Percentiles rank a stretch among this genome's conserved stretches.
Evolutionary conservation across 768 basidiomycete species (phyloP).

Genomic region (Tulasnella calospora): DNA sequence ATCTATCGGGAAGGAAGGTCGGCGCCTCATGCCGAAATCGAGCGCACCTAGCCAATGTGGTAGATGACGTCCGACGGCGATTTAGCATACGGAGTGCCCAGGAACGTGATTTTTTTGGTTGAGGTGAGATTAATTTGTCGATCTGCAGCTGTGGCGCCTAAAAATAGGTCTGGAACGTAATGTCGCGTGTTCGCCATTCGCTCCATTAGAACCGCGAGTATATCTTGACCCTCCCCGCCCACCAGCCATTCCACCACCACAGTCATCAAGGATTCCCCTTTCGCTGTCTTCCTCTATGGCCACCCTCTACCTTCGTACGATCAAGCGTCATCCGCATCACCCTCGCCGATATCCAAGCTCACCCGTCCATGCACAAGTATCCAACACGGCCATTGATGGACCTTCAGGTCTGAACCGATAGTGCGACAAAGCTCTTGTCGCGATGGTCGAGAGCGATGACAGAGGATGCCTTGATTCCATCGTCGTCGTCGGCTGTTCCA

Average conservation of each 20-base stretch:
- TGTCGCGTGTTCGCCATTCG: neutral
- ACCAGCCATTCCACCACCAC: constrained; percentile 55
- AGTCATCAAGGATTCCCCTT: constrained; percentile 65
- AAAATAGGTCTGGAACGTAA: neutral
- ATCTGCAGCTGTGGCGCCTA: neutral
- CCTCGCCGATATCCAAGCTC: constrained; percentile 17
- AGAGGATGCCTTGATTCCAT: constrained; percentile 91
- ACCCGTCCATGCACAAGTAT: constrained; percentile 60
- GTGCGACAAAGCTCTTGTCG: constrained; percentile 75
- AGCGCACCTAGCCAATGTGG: constrained; percentile 45
- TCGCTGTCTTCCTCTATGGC: constrained; percentile 77
- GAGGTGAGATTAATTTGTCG: constrained; percentile 44
- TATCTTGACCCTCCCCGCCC: constrained; percentile 64
- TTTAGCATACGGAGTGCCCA: constrained; percentile 75
- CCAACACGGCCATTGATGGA: constrained; percentile 59
- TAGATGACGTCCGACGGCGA: constrained; percentile 54
- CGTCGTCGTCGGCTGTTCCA: constrained; percentile 75
- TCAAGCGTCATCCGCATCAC: constrained; percentile 32
- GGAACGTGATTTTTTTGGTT: constrained; percentile 73
- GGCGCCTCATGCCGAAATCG: constrained; percentile 43
- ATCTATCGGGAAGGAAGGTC: constrained; percentile 43
- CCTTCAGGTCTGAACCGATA: constrained; percentile 72
- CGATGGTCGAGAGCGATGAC: constrained; percentile 64
- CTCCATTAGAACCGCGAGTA: constrained; percentile 59
- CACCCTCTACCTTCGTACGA: constrained; percentile 47